Percentiles rank a stretch among this genome's conserved stretches.
Conservation (phyloP, 192 early-diverging fungal genomes). For the Coemansia sp. region DNA sequence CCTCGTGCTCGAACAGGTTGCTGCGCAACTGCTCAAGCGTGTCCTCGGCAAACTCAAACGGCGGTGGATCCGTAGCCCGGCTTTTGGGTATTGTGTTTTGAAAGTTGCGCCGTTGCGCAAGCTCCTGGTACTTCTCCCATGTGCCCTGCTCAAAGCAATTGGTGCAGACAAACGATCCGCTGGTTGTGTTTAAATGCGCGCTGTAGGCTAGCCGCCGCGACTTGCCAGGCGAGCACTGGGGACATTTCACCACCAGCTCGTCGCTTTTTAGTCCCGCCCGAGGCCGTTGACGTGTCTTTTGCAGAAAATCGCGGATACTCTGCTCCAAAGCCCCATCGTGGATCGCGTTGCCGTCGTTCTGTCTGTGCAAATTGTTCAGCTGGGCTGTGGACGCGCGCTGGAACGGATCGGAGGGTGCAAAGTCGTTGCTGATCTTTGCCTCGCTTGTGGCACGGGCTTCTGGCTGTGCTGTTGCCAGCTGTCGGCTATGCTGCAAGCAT, state of each 20-base stretch:
- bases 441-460: not conserved
- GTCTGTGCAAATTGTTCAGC: not conserved
- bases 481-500: not conserved
- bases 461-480: constrained; percentile 20
- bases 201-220: constrained; percentile 55
- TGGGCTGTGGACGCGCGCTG: not conserved
- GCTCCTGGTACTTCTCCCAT: constrained; percentile 59
- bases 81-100: constrained; percentile 40
- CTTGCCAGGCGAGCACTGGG: constrained; percentile 50
- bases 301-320: constrained; percentile 45
- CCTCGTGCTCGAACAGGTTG: constrained; percentile 40
- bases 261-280: constrained; percentile 49
- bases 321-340: constrained; percentile 10
- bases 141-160: constrained; percentile 56
- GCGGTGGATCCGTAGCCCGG: constrained; percentile 18
- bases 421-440: not conserved
- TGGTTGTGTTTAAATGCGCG: constrained; percentile 53
- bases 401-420: not conserved
- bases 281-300: constrained; percentile 42
- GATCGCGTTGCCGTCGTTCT: not conserved
- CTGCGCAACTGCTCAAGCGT: constrained; percentile 15
- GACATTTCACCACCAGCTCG: constrained; percentile 55
- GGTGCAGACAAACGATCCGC: constrained; percentile 58
- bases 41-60: constrained; percentile 41
- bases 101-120: constrained; percentile 38